These are phyloP conservation scores for Claviceps arundinis DNA, from an alignment of 2,329 filamentous ascomycete genomes.

Conservation along the genomic window DNA sequence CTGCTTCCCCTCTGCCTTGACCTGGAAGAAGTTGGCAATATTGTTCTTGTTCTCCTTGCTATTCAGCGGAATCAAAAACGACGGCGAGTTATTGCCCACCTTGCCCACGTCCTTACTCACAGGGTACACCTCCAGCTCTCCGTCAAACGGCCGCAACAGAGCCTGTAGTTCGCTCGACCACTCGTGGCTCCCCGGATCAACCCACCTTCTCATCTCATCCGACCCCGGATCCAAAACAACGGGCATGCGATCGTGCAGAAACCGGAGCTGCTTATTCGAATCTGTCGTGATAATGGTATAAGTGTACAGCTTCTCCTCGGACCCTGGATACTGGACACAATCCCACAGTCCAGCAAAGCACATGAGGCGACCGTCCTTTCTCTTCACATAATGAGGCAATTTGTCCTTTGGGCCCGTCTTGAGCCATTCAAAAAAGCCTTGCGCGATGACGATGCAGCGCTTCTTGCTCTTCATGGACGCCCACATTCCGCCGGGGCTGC, in stretches of 20 bases:
- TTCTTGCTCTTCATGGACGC: slow-evolving; percentile 79
- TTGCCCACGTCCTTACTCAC: slow-evolving; percentile 86
- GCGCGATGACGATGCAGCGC: slow-evolving; percentile 73
- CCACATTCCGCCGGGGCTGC: slow-evolving; percentile 74
- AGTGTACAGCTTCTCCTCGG: slow-evolving; percentile 60
- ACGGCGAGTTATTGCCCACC: slow-evolving; percentile 78
- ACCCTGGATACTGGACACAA: slow-evolving; percentile 53
- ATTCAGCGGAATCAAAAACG: slow-evolving; percentile 69
- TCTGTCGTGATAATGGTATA: slow-evolving; percentile 91
- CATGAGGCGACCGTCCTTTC: slow-evolving; percentile 73
- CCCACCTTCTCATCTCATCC: slow-evolving; percentile 57
- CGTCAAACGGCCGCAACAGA: slow-evolving; percentile 65
- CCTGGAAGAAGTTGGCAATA: slow-evolving; percentile 85
- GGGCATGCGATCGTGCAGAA: slow-evolving; percentile 91
- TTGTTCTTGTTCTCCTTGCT: slow-evolving; percentile 84
- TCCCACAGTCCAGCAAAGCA: slow-evolving; percentile 90
- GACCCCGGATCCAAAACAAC: slow-evolving; percentile 74
- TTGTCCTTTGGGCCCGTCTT: slow-evolving; percentile 67
- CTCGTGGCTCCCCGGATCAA: slow-evolving; percentile 56
- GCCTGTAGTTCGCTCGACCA: slow-evolving; percentile 72
- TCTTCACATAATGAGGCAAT: slow-evolving; percentile 70
- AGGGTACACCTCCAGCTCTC: slow-evolving; percentile 71
- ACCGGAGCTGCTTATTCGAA: slow-evolving; percentile 68
- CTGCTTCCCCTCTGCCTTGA: slow-evolving; percentile 16
- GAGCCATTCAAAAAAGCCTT: slow-evolving; percentile 96